phyloP scores from a whole-genome alignment of 169 alveolate genomes.

The Babesia gibsoni region DNA sequence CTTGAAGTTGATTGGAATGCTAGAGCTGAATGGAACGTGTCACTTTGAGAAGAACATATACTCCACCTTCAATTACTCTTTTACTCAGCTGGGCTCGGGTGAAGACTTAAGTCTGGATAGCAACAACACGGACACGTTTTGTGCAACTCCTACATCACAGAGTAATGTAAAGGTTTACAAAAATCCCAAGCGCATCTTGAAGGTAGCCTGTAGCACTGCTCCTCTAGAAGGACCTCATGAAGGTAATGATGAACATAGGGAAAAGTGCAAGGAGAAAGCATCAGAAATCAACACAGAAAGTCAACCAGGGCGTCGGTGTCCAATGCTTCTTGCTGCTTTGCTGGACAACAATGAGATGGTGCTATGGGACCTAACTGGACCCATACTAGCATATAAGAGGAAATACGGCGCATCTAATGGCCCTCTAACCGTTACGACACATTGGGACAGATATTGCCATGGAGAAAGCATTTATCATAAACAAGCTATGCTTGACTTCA shows the following conservation, averaged over 20 bases:
- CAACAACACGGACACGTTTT: background rate
- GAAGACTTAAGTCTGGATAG: background rate
- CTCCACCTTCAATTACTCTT: background rate
- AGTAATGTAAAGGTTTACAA: background rate
- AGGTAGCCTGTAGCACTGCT: constrained; percentile 3
- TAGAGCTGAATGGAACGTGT: constrained; percentile 31
- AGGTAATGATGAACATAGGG: no score
- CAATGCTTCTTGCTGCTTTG: constrained; percentile 30
- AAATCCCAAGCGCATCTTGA: constrained; percentile 4
- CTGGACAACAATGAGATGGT: constrained; percentile 53
- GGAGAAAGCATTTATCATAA: background rate
- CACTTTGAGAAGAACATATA: constrained; percentile 15
- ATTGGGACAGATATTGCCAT: constrained; percentile 33
- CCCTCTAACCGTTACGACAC: constrained; percentile 43
- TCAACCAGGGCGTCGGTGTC: background rate
- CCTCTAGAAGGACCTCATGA: background rate
- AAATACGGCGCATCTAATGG: constrained; percentile 27
- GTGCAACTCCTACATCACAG: background rate
- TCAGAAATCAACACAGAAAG: background rate
- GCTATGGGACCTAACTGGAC: constrained; percentile 56
- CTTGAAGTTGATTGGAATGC: constrained; percentile 46
- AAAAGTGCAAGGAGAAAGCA: no score
- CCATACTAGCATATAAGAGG: constrained; percentile 33
- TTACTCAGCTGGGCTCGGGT: background rate
- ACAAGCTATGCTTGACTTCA: background rate